Percentiles rank a stretch among this genome's conserved stretches.
Conservation (phyloP, 257 asterid genomes). For the Plantago ovata region DNA sequence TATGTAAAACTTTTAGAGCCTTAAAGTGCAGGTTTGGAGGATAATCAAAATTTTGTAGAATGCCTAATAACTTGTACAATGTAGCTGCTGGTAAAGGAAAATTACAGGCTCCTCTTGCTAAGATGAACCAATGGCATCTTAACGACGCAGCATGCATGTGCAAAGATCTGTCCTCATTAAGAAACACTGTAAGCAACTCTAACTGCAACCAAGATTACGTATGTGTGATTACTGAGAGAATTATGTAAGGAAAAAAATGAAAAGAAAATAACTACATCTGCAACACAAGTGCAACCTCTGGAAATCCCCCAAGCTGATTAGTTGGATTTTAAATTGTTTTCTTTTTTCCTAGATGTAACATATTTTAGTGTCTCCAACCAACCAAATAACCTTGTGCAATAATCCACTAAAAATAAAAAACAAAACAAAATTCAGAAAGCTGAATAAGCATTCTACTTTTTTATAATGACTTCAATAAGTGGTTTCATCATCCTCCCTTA, state of each 20-base stretch:
- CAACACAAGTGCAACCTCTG: too few species aligned
- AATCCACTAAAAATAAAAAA: too few species aligned
- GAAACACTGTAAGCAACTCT: constrained; percentile 53
- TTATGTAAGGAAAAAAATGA: background rate
- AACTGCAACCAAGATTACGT: background rate
- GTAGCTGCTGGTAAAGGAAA: constrained; percentile 32
- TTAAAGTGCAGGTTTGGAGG: constrained; percentile 47
- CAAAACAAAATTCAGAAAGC: too few species aligned
- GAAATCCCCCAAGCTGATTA: too few species aligned
- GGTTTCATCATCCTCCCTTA: too few species aligned
- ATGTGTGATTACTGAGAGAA: background rate
- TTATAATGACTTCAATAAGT: too few species aligned
- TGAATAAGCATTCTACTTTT: too few species aligned
- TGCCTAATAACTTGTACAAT: constrained; percentile 39
- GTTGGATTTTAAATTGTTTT: too few species aligned
- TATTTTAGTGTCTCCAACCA: too few species aligned
- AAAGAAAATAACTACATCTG: too few species aligned
- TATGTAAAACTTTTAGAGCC: constrained; percentile 56
- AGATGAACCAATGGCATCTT: constrained; percentile 47
- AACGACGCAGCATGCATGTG: constrained; percentile 53
- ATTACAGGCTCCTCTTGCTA: constrained; percentile 44
- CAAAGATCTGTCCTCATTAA: constrained; percentile 47
- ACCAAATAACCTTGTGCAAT: too few species aligned
- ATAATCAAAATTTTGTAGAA: constrained; percentile 38
- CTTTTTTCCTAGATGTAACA: too few species aligned